Percentiles rank a stretch among this genome's conserved stretches.
These are phyloP conservation scores for Dillenia turbinata DNA, from an alignment of 164 flowering plant species.

Conservation along the genomic window DNA sequence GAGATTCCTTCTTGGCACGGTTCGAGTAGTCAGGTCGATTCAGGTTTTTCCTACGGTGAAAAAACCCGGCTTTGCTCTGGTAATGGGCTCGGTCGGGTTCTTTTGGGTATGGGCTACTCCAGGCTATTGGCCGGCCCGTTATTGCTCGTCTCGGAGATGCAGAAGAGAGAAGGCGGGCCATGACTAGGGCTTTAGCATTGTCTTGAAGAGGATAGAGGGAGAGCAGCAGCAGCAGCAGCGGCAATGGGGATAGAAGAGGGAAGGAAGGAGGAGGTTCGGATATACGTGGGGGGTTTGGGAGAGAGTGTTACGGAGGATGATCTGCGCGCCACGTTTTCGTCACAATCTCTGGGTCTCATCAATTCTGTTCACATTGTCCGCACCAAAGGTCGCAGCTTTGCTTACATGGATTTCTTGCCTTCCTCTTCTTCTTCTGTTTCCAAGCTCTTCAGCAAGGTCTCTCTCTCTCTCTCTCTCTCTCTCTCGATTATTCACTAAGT, in stretches of 20 bases:
- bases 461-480: too few relatives aligned
- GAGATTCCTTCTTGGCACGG: too few relatives aligned
- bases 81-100: too few relatives aligned
- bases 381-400: conserved; percentile 78
- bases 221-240: not conserved
- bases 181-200: too few relatives aligned
- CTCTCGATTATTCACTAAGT: not conserved
- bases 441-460: conserved; percentile 76
- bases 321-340: conserved; percentile 49
- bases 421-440: conserved; percentile 48
- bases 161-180: too few relatives aligned
- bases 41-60: too few relatives aligned
- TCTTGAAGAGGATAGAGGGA: too few relatives aligned
- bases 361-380: conserved; percentile 44
- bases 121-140: too few relatives aligned
- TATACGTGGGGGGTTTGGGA: conserved; percentile 80
- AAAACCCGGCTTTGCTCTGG: too few relatives aligned
- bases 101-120: too few relatives aligned
- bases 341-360: conserved; percentile 38
- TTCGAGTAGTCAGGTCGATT: too few relatives aligned
- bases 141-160: too few relatives aligned
- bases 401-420: conserved; percentile 67
- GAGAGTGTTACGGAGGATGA: conserved; percentile 49
- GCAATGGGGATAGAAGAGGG: conserved; percentile 10
- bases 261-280: conserved; percentile 20